Percentiles rank a stretch among this genome's conserved stretches.
These are phyloP conservation scores for Beauveria australis DNA, from an alignment of 2,329 filamentous ascomycete species.

Conservation along the genomic window DNA sequence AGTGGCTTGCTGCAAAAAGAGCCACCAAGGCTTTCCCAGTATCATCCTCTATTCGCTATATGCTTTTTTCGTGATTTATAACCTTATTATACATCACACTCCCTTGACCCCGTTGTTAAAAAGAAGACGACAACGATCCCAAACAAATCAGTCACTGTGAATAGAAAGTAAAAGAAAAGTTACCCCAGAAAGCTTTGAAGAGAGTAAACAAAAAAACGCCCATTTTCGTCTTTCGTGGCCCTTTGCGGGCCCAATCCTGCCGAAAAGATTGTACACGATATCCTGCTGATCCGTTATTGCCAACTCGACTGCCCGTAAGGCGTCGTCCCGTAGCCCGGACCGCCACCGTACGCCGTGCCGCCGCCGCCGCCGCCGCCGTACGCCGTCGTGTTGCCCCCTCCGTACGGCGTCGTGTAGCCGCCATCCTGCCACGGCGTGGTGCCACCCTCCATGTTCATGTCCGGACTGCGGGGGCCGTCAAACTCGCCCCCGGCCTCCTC, in stretches of 20 bases:
- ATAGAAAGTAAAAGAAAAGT: not conserved
- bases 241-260: not conserved
- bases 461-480: slow-evolving; percentile 58
- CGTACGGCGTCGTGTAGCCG: slow-evolving; percentile 64
- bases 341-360: slow-evolving; percentile 35
- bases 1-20: no score
- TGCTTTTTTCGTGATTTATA: not conserved
- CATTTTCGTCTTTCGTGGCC: not conserved
- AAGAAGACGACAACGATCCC: not conserved
- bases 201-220: slow-evolving; percentile 4
- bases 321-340: slow-evolving; percentile 19
- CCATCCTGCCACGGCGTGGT: slow-evolving; percentile 51
- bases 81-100: not conserved
- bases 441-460: slow-evolving; percentile 50
- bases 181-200: not conserved
- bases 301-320: slow-evolving; percentile 43
- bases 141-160: not conserved
- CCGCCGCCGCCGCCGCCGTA: slow-evolving; percentile 48
- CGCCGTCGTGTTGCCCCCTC: slow-evolving; percentile 45
- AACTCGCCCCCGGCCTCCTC: slow-evolving; percentile 49
- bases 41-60: not conserved
- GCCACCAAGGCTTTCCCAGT: not conserved
- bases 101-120: not conserved
- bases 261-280: not conserved
- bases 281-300: slow-evolving; percentile 27